Conservation (phyloP, 495 filamentous ascomycete species). For the Chaetomium fimeti region DNA sequence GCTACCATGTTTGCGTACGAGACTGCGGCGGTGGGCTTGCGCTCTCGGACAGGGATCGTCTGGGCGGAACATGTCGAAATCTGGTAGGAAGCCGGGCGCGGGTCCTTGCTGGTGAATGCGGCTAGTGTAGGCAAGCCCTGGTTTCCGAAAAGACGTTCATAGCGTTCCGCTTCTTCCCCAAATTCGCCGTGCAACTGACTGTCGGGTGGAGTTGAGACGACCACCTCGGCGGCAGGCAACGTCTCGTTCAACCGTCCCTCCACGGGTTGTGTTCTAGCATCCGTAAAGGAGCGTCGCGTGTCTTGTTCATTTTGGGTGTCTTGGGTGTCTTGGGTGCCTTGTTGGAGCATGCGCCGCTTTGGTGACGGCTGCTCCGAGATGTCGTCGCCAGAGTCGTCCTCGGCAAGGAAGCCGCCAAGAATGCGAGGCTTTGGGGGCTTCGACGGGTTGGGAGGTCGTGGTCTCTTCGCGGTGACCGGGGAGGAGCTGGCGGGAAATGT, state of each 20-base stretch:
- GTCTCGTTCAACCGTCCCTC: conserved; percentile 1
- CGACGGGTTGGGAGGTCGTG: conserved; percentile 25
- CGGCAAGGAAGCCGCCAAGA: conserved; percentile 46
- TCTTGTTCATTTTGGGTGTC: neutral
- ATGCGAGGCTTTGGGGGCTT: conserved; percentile 33
- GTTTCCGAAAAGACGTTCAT: conserved; percentile 31
- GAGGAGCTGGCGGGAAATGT: conserved; percentile 57
- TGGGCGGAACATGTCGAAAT: conserved; percentile 68
- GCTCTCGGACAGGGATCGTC: conserved; percentile 54
- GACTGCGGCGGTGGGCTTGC: conserved; percentile 46
- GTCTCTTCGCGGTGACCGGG: conserved; percentile 46
- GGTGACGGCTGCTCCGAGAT: conserved; percentile 35
- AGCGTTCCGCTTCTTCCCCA: conserved; percentile 31
- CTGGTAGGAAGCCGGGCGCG: conserved; percentile 38
- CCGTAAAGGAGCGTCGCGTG: neutral
- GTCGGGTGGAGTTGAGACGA: conserved; percentile 23
- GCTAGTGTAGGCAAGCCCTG: conserved; percentile 9
- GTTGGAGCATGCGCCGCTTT: conserved; percentile 40
- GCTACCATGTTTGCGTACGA: conserved; percentile 70
- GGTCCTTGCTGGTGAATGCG: conserved; percentile 11
- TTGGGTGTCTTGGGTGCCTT: conserved; percentile 16
- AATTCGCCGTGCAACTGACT: conserved; percentile 24
- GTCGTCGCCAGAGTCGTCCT: conserved; percentile 44
- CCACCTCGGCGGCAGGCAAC: conserved; percentile 2
- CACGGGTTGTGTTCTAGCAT: neutral